These are phyloP conservation scores for Coemansia sp. DNA, from an alignment of 192 early-diverging fungal species.

Conservation along the genomic window DNA sequence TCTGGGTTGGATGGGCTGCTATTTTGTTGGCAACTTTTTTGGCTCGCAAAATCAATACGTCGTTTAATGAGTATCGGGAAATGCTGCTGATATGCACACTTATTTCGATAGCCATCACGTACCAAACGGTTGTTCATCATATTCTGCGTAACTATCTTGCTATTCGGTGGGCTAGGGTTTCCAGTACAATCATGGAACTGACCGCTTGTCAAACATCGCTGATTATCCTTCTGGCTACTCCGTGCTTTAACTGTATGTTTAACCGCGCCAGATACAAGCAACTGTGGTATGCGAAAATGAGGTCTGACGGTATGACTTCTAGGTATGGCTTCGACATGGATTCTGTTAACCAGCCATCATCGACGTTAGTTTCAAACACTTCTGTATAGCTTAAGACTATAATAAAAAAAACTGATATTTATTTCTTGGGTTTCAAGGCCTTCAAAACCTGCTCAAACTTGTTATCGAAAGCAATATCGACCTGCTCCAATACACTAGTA, in stretches of 20 bases:
- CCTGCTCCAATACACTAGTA: constrained; percentile 40
- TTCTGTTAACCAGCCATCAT: background rate
- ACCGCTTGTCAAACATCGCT: constrained; percentile 30
- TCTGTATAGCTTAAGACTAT: background rate
- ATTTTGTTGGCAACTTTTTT: constrained; percentile 14
- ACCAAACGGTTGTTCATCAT: constrained; percentile 39
- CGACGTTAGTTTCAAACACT: background rate
- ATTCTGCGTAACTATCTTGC: constrained; percentile 22
- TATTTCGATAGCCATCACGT: constrained; percentile 15
- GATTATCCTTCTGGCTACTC: constrained; percentile 22
- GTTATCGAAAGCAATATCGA: constrained; percentile 54
- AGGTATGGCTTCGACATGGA: constrained; percentile 16
- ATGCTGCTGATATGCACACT: constrained; percentile 39
- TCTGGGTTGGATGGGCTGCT: constrained; percentile 36
- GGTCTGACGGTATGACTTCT: constrained; percentile 37
- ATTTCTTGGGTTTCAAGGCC: constrained; percentile 25
- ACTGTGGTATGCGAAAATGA: constrained; percentile 44
- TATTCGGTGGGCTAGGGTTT: constrained; percentile 28
- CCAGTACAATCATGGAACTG: constrained; percentile 24
- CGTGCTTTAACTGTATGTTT: constrained; percentile 38
- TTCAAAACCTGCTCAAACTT: constrained; percentile 52
- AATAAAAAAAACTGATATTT: background rate
- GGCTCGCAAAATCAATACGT: constrained; percentile 49
- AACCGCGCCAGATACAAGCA: constrained; percentile 21
- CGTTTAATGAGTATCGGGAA: constrained; percentile 52